Percentiles rank a stretch among this genome's conserved stretches.
Evolutionary conservation across 2,329 filamentous ascomycete genomes (phyloP).

Genomic region (Phialocephala sp.): DNA sequence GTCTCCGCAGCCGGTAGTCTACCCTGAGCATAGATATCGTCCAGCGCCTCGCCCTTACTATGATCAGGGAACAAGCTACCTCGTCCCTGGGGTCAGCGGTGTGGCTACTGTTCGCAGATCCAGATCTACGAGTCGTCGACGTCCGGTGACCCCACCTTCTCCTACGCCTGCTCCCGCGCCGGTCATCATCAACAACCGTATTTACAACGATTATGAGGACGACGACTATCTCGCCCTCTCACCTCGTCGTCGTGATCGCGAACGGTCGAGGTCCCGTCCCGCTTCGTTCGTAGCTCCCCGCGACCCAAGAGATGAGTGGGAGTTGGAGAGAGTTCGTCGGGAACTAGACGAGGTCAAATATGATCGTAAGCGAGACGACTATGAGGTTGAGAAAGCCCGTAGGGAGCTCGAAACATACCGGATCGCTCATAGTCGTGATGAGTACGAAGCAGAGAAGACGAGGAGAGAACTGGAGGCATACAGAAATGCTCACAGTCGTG

Average conservation of each 20-base stretch:
- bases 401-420: slow-evolving; percentile 26
- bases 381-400: slow-evolving; percentile 49
- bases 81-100: slow-evolving; percentile 35
- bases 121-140: slow-evolving; percentile 26
- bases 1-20: slow-evolving; percentile 44
- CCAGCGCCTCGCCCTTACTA: slow-evolving; percentile 27
- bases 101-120: slow-evolving; percentile 25
- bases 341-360: slow-evolving; percentile 3
- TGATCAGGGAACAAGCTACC: slow-evolving; percentile 27
- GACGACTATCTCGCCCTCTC: slow-evolving; percentile 28
- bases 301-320: slow-evolving; percentile 17
- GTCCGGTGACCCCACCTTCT: slow-evolving; percentile 30
- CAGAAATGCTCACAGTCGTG: slow-evolving; percentile 13
- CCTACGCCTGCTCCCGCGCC: slow-evolving; percentile 38
- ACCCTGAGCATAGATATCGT: slow-evolving; percentile 43
- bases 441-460: slow-evolving; percentile 51
- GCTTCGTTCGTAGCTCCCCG: slow-evolving; percentile 16
- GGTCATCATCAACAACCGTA: slow-evolving; percentile 63
- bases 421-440: slow-evolving; percentile 36
- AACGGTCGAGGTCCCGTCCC: slow-evolving; percentile 19
- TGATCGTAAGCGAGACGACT: slow-evolving; percentile 41
- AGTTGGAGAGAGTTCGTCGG: background rate
- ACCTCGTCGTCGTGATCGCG: slow-evolving; percentile 1
- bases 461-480: slow-evolving; percentile 26
- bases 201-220: slow-evolving; percentile 51